Base-by-base conservation (phyloP, 2,329 filamentous ascomycete species). In the Fusarium verrucosum region DNA sequence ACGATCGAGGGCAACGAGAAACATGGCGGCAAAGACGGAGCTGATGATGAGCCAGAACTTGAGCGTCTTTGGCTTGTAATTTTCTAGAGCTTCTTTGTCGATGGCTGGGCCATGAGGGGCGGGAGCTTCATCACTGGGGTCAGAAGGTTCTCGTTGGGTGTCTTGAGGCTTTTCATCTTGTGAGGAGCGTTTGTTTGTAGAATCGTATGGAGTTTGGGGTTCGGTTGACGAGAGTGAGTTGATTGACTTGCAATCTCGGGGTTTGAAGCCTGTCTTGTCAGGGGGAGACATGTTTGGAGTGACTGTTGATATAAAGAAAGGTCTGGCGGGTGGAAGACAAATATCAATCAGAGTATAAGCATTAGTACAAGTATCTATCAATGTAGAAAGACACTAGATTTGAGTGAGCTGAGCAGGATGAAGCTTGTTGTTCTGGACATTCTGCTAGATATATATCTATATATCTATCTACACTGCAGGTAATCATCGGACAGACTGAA, bases 41-140 rank as follows among this genome's bases (percentile, higher is more conserved):
- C 82, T 33, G 10, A 87, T 77, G 41, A 85, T 79, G 62, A 84
- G 77, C 84, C 84, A 86, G 69, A 87, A 86, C 66, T 80, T 81
- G 59, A 83, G 50, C 10, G 79, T 85, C 71, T 79, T 82, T 13
- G 84, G 84, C 57, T 82, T 74, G 74, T 81, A 86, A 52, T 83
- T 80, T 26, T 78, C 72, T 33, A 80, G 75, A 20, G 70, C 66
- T 33, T 76, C 73, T 10, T 72, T 43, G n/a, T 70, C 47, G 47
- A 66, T 66, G 6, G 61, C 60, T 19, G 66, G 65, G n/a, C 62
- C 54, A 22, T 60, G 16, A 11, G 50, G 43, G 0, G 13, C 49
- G 11, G 65, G 25, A 10, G 50, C 40, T 28, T 76, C 73, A 17
- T 58, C 50, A 19, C 59, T 43, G 19, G 63, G 56, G 9, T 66